Evolutionary conservation across 345 rosid genomes (phyloP).

Genomic region (Alliaria petiolata): DNA sequence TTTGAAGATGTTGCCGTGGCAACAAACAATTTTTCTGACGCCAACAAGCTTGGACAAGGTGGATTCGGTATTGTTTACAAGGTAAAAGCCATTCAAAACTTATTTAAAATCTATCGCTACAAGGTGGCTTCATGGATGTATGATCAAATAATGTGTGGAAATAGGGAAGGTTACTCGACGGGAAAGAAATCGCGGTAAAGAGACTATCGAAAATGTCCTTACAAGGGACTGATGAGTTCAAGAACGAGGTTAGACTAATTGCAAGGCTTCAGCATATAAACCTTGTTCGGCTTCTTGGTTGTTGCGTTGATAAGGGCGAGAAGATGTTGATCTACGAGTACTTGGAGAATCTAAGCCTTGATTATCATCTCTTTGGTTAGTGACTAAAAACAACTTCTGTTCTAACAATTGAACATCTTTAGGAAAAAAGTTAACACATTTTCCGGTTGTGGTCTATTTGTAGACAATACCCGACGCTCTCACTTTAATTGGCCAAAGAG

Average conservation of each 20-base stretch:
- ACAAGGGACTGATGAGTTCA: constrained; percentile 66
- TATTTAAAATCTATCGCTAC: not conserved
- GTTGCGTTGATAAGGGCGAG: constrained; percentile 48
- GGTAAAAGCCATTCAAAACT: constrained; percentile 32
- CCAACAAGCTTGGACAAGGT: no score
- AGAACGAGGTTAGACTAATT: constrained; percentile 60
- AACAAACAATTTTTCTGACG: not conserved
- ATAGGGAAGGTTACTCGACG: constrained; percentile 51
- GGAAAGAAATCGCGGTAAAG: constrained; percentile 60
- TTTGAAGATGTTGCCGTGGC: not conserved
- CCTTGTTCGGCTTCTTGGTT: constrained; percentile 60
- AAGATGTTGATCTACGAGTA: constrained; percentile 70
- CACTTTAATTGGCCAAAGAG: no score
- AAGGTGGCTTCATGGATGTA: not conserved
- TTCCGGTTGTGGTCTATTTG: not conserved
- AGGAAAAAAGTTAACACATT: not conserved
- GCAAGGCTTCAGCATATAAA: constrained; percentile 79
- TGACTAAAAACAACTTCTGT: no score
- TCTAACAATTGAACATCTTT: not conserved
- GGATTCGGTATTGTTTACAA: constrained; percentile 67
- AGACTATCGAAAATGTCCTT: constrained; percentile 56
- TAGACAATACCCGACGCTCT: no score
- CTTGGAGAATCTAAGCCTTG: constrained; percentile 64
- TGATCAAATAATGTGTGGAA: not conserved
- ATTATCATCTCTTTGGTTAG: constrained; percentile 55